These are phyloP conservation scores for Schrenkiella parvula DNA, from an alignment of 345 rosid genomes.

Conservation along the genomic window DNA sequence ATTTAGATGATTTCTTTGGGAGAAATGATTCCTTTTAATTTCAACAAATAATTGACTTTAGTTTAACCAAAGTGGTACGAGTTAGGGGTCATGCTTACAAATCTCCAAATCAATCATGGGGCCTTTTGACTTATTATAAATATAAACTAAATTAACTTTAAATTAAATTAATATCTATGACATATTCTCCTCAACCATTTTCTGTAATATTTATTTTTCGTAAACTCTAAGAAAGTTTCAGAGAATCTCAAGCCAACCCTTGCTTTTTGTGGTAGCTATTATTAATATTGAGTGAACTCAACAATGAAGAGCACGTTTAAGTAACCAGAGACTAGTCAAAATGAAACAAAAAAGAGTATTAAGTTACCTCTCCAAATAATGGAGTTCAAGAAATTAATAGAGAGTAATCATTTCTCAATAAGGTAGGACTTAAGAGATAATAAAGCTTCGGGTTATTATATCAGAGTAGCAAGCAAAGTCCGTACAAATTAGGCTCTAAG, in stretches of 20 bases:
- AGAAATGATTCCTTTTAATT: not conserved
- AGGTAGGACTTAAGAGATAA: conserved; percentile 9
- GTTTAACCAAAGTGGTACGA: conserved; percentile 2
- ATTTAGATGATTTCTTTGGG: not conserved
- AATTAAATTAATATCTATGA: not conserved
- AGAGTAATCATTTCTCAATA: conserved; percentile 16
- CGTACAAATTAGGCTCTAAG: conserved; percentile 28
- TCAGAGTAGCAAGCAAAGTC: not conserved
- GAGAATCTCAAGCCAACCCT: conserved; percentile 11
- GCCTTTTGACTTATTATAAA: conserved; percentile 18
- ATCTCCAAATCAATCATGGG: conserved; percentile 10
- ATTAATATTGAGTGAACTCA: not conserved
- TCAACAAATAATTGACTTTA: conserved; percentile 6
- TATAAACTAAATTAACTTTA: not conserved
- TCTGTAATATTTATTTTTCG: not conserved
- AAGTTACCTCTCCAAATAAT: not conserved
- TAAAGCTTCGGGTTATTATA: not conserved
- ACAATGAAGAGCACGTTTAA: not conserved
- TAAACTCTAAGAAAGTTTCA: not conserved
- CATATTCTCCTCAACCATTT: not conserved
- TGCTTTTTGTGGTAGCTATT: not conserved
- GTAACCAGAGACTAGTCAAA: not conserved
- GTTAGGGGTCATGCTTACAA: not conserved
- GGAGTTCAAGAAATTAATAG: not conserved
- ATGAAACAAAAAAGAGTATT: not conserved